These are phyloP conservation scores for Pyricularia pennisetigena DNA, from an alignment of 2,329 filamentous ascomycete genomes.

Conservation along the genomic window DNA sequence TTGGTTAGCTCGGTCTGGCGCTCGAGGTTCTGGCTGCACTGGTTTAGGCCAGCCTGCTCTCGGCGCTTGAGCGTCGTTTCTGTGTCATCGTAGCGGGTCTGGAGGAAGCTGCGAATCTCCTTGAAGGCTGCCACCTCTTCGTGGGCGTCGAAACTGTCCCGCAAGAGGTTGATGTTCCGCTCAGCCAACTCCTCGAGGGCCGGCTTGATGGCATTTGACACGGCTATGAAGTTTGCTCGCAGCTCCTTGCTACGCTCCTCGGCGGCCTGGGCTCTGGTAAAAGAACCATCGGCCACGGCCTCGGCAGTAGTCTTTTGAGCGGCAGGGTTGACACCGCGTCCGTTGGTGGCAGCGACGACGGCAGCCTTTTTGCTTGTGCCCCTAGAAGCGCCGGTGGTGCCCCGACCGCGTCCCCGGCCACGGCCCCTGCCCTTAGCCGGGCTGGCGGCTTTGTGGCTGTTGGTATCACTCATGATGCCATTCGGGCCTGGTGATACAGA, in stretches of 20 bases:
- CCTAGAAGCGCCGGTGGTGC: conserved; percentile 12
- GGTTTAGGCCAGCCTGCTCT: conserved; percentile 11
- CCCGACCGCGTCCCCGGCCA: conserved; percentile 24
- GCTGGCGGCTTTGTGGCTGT: conserved; percentile 12
- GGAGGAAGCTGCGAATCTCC: conserved; percentile 40
- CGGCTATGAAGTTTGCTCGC: conserved; percentile 53
- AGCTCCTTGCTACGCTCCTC: conserved; percentile 29
- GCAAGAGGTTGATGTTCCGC: conserved; percentile 45
- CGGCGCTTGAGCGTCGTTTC: conserved; percentile 14
- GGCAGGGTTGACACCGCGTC: conserved; percentile 30
- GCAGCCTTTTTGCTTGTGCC: conserved; percentile 3
- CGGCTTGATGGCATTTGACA: conserved; percentile 53
- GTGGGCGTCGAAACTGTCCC: conserved; percentile 41
- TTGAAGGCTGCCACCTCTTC: conserved; percentile 43
- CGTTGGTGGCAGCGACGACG: conserved; percentile 23
- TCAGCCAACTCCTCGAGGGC: conserved; percentile 56
- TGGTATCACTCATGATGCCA: conserved; percentile 13
- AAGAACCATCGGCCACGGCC: conserved; percentile 1
- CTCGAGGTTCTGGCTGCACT: conserved; percentile 14
- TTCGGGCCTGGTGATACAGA: neutral
- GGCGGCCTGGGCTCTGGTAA: conserved; percentile 27
- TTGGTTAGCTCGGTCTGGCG: conserved; percentile 10
- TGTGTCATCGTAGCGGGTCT: conserved; percentile 26
- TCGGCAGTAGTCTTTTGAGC: conserved; percentile 32
- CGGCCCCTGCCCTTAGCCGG: conserved; percentile 20